phyloP scores from a whole-genome alignment of 179 eudicot genomes.

The Sideroxylon spinosum region DNA sequence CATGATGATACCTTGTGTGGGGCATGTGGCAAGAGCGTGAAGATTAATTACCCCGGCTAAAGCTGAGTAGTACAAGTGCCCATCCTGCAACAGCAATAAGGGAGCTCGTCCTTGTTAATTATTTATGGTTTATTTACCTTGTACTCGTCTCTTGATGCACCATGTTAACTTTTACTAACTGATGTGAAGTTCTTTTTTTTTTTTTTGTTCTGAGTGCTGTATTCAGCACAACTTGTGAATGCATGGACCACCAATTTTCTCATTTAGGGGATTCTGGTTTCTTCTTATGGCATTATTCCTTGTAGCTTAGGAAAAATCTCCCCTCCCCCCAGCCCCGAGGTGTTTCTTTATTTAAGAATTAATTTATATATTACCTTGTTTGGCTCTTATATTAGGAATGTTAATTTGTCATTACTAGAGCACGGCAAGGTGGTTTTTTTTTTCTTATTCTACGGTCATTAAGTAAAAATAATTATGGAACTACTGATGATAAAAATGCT shows the following conservation, averaged over 20 bases:
- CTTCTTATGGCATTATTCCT: background rate
- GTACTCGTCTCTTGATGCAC: background rate
- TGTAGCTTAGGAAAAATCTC: background rate
- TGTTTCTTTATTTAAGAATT: conserved; percentile 12
- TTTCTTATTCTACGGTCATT: too few relatives aligned
- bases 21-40: conserved; percentile 72
- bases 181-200: background rate
- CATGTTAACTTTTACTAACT: background rate
- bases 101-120: conserved; percentile 49
- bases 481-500: too few relatives aligned
- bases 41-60: conserved; percentile 68
- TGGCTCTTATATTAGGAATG: conserved; percentile 7
- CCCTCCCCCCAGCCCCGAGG: background rate
- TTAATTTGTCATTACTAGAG: background rate
- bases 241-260: background rate
- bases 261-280: conserved; percentile 15
- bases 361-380: background rate
- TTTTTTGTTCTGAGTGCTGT: conserved; percentile 4
- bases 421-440: too few relatives aligned
- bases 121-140: conserved; percentile 1
- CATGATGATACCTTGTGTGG: conserved; percentile 61
- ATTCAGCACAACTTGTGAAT: conserved; percentile 14
- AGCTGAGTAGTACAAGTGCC: conserved; percentile 79
- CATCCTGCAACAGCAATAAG: conserved; percentile 56
- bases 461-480: too few relatives aligned